Percentiles rank a stretch among this genome's conserved stretches.
These are phyloP conservation scores for Vickermania spadyakhi DNA, from an alignment of 208 protist genomes.

Conservation along the genomic window DNA sequence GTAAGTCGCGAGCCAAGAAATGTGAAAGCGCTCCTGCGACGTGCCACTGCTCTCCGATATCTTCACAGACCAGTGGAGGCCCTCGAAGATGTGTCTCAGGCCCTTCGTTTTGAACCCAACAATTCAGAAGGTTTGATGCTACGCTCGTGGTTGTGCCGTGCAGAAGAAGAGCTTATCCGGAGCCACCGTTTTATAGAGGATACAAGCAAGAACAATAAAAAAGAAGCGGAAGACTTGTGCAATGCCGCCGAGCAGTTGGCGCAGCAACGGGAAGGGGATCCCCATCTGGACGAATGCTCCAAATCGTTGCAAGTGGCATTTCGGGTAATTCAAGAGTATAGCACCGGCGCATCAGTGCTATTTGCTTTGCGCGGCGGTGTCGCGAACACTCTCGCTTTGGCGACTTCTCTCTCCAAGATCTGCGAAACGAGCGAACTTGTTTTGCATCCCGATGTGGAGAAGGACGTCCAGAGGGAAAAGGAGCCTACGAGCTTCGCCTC, in stretches of 20 bases:
- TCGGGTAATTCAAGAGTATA: constrained; percentile 8
- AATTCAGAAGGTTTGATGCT: constrained; percentile 19
- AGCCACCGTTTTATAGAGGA: constrained; percentile 8
- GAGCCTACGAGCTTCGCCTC: neutral
- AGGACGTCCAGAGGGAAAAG: constrained; percentile 1
- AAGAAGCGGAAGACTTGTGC: neutral
- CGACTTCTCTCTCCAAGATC: constrained; percentile 3
- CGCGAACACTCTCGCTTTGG: neutral
- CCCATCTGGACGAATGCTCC: neutral
- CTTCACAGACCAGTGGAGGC: constrained; percentile 27
- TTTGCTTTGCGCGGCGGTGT: constrained; percentile 15
- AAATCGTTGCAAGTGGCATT: constrained; percentile 6
- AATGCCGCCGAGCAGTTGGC: neutral
- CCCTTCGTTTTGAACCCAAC: constrained; percentile 12
- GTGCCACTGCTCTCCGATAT: constrained; percentile 18
- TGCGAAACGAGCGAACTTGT: neutral
- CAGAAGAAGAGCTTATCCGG: constrained; percentile 15
- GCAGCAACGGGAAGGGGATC: neutral
- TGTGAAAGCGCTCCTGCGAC: constrained; percentile 32
- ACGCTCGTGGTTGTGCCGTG: constrained; percentile 9
- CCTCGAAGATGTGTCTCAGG: constrained; percentile 16
- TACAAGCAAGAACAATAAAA: constrained; percentile 5
- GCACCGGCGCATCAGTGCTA: constrained; percentile 16
- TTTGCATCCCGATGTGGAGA: neutral
- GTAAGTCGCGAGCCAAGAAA: constrained; percentile 19